A percentile compares a stretch with the other conserved stretches of the same genome.
These are phyloP conservation scores for Pelargonium citronellum DNA, from an alignment of 441 rosid genomes.

Conservation along the genomic window DNA sequence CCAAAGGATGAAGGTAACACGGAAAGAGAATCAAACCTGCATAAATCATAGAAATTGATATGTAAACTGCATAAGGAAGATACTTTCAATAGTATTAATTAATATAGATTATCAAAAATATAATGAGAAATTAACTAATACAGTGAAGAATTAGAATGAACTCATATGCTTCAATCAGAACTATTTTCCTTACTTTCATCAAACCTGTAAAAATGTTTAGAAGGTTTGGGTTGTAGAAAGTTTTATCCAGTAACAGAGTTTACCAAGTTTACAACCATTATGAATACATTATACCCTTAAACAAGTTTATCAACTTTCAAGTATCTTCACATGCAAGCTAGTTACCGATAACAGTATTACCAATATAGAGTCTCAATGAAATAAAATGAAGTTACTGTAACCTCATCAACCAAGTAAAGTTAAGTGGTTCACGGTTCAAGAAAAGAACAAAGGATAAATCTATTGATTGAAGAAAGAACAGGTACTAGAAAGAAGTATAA, in stretches of 20 bases:
- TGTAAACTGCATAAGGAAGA: neutral
- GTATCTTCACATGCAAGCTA: neutral
- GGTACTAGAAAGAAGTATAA: neutral
- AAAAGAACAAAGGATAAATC: too few relatives aligned
- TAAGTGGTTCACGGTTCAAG: neutral
- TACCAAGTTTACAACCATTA: too few relatives aligned
- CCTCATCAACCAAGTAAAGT: neutral
- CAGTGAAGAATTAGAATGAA: neutral
- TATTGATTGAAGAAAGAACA: neutral
- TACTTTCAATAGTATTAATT: neutral
- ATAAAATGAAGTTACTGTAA: neutral
- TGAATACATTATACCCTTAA: too few relatives aligned
- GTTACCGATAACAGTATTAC: neutral
- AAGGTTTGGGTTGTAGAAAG: too few relatives aligned
- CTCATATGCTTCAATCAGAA: neutral
- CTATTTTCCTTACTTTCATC: neutral
- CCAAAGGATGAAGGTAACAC: conserved; percentile 71
- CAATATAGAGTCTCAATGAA: neutral
- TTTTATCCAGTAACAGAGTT: too few relatives aligned
- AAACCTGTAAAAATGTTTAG: neutral
- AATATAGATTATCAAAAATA: neutral
- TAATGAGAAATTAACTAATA: neutral
- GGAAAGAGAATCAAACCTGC: conserved; percentile 90
- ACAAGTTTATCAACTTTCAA: too few relatives aligned
- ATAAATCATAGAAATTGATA: conserved; percentile 16